Base-by-base conservation (phyloP, 371 early-diverging fungal species). In the Batkoa obscura region DNA sequence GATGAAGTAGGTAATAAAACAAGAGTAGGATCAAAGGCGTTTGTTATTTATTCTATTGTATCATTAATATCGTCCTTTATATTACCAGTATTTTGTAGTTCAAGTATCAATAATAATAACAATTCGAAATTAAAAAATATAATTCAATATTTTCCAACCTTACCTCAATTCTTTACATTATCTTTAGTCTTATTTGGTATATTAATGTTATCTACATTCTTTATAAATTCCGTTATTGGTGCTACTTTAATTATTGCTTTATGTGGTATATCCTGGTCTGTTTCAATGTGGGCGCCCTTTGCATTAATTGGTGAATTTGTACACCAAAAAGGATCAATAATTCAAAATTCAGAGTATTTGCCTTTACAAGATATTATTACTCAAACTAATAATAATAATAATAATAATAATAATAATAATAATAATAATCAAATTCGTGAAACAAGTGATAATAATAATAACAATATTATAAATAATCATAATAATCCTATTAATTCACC, bases 281-380 rank as follows among this genome's bases (percentile, higher is more conserved):
- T 87, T 13, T 72, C 81, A 13, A 80, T 84, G 76, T 95, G 94
- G 94, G 84, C 86, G 0, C 95, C 95, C 0, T 91, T 90, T 61
- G 81, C 92, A 0, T 69, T 95, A 5, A 64, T 95, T 37, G 91
- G 90, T 15, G 89, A 90, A 65, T 75, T 72, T 60, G 76, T 88
- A 10, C 4, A 32, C 10, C 2, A 8, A 3, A 23, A 50, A 43
- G 23, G 30, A 9, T 13, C 2, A 23, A 3, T 35, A 23, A 23
- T 17, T 8, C 8, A 37, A n/a, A 4, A 55, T 17, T 32, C 2
- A 41, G 43, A 2, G 15, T 31, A 15, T 33, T 5, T 31, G 2
- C 43, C 4, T 5, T 5, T n/a, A 2, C 39, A 13, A 34, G n/a
- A 13, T 17, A 23, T 12, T 31, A 12, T n/a, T n/a, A n/a, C n/a